Conservation (phyloP, 768 basidiomycete genomes). For the Boletellus emodensis region DNA sequence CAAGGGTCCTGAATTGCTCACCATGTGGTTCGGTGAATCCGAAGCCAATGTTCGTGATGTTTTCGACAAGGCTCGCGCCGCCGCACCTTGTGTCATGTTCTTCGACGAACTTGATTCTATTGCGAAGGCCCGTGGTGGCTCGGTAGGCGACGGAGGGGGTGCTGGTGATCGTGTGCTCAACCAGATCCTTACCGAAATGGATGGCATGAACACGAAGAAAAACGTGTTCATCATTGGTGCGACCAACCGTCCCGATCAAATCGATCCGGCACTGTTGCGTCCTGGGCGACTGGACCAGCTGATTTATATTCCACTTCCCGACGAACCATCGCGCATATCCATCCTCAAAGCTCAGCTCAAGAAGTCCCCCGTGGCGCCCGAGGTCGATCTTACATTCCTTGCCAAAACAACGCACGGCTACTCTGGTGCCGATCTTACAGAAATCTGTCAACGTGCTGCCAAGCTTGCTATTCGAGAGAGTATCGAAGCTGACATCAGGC, state of each 20-base stretch:
- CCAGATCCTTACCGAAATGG: slow-evolving; percentile 97
- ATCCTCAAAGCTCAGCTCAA: slow-evolving; percentile 91
- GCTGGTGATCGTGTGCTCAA: slow-evolving; percentile 98
- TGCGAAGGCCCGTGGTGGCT: slow-evolving; percentile 90
- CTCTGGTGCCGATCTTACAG: slow-evolving; percentile 99
- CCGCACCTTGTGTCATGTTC: slow-evolving; percentile 99
- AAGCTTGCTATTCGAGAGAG: slow-evolving; percentile 95
- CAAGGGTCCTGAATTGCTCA: slow-evolving; percentile 98
- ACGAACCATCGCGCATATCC: slow-evolving; percentile 84
- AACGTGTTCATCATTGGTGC: slow-evolving; percentile 99
- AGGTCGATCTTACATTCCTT: slow-evolving; percentile 83
- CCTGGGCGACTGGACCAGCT: slow-evolving; percentile 99
- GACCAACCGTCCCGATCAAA: slow-evolving; percentile 95
- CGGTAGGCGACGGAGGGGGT: slow-evolving; percentile 87
- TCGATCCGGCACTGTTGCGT: slow-evolving; percentile 88
- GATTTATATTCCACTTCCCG: slow-evolving; percentile 98
- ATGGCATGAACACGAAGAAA: slow-evolving; percentile 98
- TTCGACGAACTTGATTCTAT: slow-evolving; percentile 99
- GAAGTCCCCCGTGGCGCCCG: slow-evolving; percentile 81
- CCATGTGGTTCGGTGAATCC: slow-evolving; percentile 99
- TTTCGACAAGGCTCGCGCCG: slow-evolving; percentile 99
- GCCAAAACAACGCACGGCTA: slow-evolving; percentile 93
- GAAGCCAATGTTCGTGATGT: slow-evolving; percentile 99
- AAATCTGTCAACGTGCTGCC: slow-evolving; percentile 96
- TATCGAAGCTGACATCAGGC: slow-evolving; percentile 88